Evolutionary conservation across 2,329 filamentous ascomycete species (phyloP).

Genomic region (Ophiocordyceps camponoti-saundersi): DNA sequence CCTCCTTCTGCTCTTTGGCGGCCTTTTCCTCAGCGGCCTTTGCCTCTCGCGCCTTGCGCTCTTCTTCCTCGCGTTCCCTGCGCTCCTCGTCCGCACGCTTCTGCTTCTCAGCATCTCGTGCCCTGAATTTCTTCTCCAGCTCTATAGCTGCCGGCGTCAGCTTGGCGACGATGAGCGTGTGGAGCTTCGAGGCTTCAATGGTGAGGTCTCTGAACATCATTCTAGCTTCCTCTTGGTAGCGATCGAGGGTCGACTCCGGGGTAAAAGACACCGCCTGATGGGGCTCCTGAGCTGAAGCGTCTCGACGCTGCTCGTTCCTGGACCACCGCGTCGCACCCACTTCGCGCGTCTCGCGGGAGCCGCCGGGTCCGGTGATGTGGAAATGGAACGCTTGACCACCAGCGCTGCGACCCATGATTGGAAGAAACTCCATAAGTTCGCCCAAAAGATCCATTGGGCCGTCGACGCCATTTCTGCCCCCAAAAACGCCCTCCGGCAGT

Average conservation of each 20-base stretch:
- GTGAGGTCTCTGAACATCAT: conserved; percentile 54
- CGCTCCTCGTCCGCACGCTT: conserved; percentile 38
- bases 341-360: conserved; percentile 34
- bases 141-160: conserved; percentile 76
- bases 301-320: conserved; percentile 31
- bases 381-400: conserved; percentile 40
- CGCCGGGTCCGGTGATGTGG: conserved; percentile 34
- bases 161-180: conserved; percentile 50
- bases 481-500: conserved; percentile 27
- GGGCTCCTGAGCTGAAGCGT: conserved; percentile 37
- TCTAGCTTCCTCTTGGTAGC: conserved; percentile 82
- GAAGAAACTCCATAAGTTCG: conserved; percentile 37
- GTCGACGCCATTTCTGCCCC: conserved; percentile 21
- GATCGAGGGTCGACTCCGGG: conserved; percentile 50
- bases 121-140: conserved; percentile 55
- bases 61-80: conserved; percentile 46
- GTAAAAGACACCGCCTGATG: conserved; percentile 62
- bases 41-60: conserved; percentile 49
- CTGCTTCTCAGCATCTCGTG: conserved; percentile 33
- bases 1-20: conserved; percentile 50
- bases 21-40: conserved; percentile 55
- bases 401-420: conserved; percentile 25
- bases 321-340: conserved; percentile 21
- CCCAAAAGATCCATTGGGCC: conserved; percentile 38
- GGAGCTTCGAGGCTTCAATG: conserved; percentile 51